Base-by-base conservation (phyloP, 2,329 filamentous ascomycete species). In the Cladosporium sphaerospermum region DNA sequence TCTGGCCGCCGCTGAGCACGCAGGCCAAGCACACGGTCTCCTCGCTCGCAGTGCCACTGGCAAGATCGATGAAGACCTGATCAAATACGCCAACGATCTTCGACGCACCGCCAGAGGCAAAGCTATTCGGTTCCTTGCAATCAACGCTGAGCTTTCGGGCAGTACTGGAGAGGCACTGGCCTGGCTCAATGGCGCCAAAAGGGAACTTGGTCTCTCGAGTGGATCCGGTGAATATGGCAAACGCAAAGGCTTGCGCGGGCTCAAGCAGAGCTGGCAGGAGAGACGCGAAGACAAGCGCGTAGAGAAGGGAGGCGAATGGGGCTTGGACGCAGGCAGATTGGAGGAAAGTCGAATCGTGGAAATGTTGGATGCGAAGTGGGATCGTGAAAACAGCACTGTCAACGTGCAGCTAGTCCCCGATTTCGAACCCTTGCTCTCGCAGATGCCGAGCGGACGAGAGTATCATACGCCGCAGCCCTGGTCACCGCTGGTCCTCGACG, bases 351-450 rank as follows among this genome's bases (percentile, higher is more conserved):
- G 90, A 52, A 86, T 97, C 2, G 77, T 96, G 48, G 88, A 93
- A 62, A 89, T 93, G 83, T 73, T 99, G 33, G 82, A 95, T 62
- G 79, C 77, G 36, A 96, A 96, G 68, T 96, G 93, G 92, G 83
- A 82, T 57, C 93, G 90, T 72, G 83, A 90, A 71, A 99, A 99
- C 65, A 89, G 96, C 69, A 95, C 88, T 83, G 85, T 96, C 62
- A 89, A 91, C 56, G 85, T 89, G 0, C 89, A 96, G 67, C 53
- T 76, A 1, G 79, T 97, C 32, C 89, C 91, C 0, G 78, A 86
- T 0, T 78, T 81, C 4, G 84, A 84, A 11, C 80, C 86, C 0
- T 73, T 96, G 9, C 71, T 95, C 4, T 80, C 87, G 6, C 84
- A 82, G 56, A 86, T 97, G 74, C 92, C 93, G 0, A 92, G 88